Conservation (phyloP, 345 rosid species). For the Syzygium aromaticum region DNA sequence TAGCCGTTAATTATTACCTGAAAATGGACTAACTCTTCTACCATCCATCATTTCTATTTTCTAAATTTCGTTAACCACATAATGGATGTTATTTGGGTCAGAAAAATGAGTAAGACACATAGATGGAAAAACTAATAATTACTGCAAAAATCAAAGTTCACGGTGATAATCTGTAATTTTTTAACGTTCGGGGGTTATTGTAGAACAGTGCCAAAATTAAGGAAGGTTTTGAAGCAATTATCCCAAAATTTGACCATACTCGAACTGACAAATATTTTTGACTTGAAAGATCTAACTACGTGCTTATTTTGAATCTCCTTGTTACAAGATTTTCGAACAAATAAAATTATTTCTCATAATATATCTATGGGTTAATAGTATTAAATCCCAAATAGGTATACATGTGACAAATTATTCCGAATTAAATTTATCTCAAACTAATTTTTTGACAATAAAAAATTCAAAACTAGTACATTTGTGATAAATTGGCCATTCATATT, state of each 20-base stretch:
- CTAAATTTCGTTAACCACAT: background rate
- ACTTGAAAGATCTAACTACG: background rate
- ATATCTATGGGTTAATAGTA: background rate
- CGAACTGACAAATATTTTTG: background rate
- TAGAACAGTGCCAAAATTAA: background rate
- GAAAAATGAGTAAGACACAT: background rate
- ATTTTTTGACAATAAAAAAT: too few species aligned
- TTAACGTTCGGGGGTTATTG: background rate
- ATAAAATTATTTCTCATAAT: background rate
- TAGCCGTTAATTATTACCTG: background rate
- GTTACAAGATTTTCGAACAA: background rate
- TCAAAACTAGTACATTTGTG: too few species aligned
- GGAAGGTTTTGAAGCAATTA: background rate
- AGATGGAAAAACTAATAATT: background rate
- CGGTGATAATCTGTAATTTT: background rate
- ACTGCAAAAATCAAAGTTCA: background rate
- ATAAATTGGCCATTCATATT: too few species aligned
- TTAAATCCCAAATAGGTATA: too few species aligned
- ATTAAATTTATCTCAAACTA: too few species aligned
- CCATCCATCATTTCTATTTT: background rate
- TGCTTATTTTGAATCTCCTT: background rate
- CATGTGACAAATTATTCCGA: too few species aligned
- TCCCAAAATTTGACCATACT: background rate
- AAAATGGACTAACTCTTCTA: background rate
- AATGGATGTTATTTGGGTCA: background rate